Percentiles rank a stretch among this genome's conserved stretches.
phyloP scores from a whole-genome alignment of 2,329 filamentous ascomycete species.

The Stagonosporopsis cucurbitacearum region DNA sequence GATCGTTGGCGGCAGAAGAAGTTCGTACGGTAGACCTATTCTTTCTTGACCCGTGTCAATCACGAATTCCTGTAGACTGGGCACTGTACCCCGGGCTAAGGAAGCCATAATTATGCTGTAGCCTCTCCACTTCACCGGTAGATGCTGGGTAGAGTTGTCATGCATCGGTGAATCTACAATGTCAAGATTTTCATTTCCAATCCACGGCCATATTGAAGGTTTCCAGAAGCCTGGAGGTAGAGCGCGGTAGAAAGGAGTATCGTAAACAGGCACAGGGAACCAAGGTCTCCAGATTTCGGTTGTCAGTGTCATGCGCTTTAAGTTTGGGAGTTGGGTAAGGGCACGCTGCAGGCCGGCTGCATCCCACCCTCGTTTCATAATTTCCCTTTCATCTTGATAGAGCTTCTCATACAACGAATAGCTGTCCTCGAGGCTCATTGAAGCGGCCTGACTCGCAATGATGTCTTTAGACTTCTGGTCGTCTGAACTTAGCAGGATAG shows the following conservation, averaged over 20 bases:
- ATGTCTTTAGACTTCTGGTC: slow-evolving; percentile 22
- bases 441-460: slow-evolving; percentile 20
- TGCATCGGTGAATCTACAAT: not conserved
- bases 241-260: slow-evolving; percentile 53
- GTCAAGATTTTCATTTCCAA: slow-evolving; percentile 21
- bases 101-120: slow-evolving; percentile 38
- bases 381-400: slow-evolving; percentile 41
- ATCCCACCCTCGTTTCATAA: slow-evolving; percentile 39
- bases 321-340: slow-evolving; percentile 44
- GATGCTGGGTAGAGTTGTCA: not conserved
- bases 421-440: slow-evolving; percentile 34
- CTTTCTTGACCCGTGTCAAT: slow-evolving; percentile 36
- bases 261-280: slow-evolving; percentile 47
- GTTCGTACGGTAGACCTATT: slow-evolving; percentile 10
- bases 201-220: slow-evolving; percentile 47
- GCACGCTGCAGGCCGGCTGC: slow-evolving; percentile 43
- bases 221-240: slow-evolving; percentile 52
- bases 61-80: slow-evolving; percentile 46
- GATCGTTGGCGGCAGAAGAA: slow-evolving; percentile 5
- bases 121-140: slow-evolving; percentile 37
- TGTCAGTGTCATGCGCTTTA: slow-evolving; percentile 51
- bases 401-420: slow-evolving; percentile 43
- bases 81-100: slow-evolving; percentile 30
- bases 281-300: slow-evolving; percentile 49
- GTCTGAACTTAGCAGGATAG: slow-evolving; percentile 21